phyloP scores from a whole-genome alignment of 202 grass and related monocot genomes.

The Bolboschoenoplectus hybrid region DNA sequence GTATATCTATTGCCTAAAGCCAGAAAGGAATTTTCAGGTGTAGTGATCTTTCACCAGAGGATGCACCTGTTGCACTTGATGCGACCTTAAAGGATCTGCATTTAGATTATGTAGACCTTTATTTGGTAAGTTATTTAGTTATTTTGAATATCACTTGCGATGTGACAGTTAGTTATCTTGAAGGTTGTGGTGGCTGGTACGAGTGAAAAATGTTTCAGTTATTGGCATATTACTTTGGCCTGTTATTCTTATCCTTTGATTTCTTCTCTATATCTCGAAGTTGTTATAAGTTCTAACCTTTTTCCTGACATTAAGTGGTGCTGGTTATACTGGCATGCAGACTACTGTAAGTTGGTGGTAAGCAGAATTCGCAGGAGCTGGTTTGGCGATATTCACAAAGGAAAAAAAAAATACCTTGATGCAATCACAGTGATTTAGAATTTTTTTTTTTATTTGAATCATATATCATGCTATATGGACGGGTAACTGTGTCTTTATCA shows the following conservation, averaged over 20 bases:
- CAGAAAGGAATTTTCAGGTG: slow-evolving; percentile 49
- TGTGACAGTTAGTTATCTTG: neutral
- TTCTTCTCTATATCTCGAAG: neutral
- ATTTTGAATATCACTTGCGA: neutral
- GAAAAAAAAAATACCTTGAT: neutral
- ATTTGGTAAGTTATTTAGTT: slow-evolving; percentile 50
- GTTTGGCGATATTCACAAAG: neutral
- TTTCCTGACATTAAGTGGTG: slow-evolving; percentile 22
- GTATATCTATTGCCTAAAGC: slow-evolving; percentile 11
- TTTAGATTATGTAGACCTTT: slow-evolving; percentile 93
- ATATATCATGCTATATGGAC: neutral
- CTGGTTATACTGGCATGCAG: neutral
- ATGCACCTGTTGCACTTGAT: slow-evolving; percentile 68
- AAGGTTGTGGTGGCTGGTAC: neutral
- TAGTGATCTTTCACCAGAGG: slow-evolving; percentile 66
- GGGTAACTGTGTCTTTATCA: neutral
- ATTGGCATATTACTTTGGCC: neutral
- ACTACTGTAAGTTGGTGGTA: neutral
- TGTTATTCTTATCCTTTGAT: neutral
- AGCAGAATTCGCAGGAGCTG: neutral
- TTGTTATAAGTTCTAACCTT: neutral
- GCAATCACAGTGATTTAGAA: neutral
- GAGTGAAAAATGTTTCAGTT: neutral
- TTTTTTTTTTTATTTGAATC: neutral
- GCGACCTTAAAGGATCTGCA: slow-evolving; percentile 67